Evolutionary conservation across 1,284 basidiomycete species (phyloP), one percentile per base, ranked within the genome.

Genomic region (Butyriboletus appendiculatus): DNA sequence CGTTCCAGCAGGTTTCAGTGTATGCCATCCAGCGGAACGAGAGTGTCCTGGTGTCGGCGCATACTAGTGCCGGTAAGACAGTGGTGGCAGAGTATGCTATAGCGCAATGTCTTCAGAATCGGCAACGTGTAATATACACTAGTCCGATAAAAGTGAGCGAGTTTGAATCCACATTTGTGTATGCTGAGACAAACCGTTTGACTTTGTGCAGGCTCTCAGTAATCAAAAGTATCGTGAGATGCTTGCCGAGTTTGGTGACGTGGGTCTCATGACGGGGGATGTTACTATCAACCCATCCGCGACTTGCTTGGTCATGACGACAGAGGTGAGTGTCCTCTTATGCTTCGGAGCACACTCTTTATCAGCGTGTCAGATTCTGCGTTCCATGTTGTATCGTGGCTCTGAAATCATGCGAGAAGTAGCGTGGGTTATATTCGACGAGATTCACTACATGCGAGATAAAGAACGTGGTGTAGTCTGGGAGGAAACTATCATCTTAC

Each of bases 361-460:
- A 53, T 43, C 15, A 35, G 44, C 28, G 18, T 8, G 20, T 18
- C 59, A 96, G 93, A 99, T 99, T 88, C 74, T 99, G 53, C 88
- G 97, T 14, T 98, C 96, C 1, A 99, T 99, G 96, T 79, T 99
- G 34, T 99, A 99, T 70, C 88, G 97, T 53, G 97, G 97, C 40
- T 98, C 95, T 16, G 97, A 99, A 75, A 91, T 99, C 65, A 98
- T 99, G 93, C 92, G 97, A 58, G 97, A 99, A 78, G 96, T 99
- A 15, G 96, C 96, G 0, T 99, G 97, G 97, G 96, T 99, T 58
- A 86, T 99, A 56, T 99, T 99, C 70, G 97, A 99, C 71, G 97
- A 99, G 75, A 98, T 99, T 58, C 97, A 99, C 73, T 99, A 99
- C 76, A 99, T 99, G 97, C 90, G 97, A 60, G 97, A 99, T 79